These are phyloP conservation scores for Blepharisma japonicum DNA, from an alignment of 73 alveolate species.

Conservation along the genomic window DNA sequence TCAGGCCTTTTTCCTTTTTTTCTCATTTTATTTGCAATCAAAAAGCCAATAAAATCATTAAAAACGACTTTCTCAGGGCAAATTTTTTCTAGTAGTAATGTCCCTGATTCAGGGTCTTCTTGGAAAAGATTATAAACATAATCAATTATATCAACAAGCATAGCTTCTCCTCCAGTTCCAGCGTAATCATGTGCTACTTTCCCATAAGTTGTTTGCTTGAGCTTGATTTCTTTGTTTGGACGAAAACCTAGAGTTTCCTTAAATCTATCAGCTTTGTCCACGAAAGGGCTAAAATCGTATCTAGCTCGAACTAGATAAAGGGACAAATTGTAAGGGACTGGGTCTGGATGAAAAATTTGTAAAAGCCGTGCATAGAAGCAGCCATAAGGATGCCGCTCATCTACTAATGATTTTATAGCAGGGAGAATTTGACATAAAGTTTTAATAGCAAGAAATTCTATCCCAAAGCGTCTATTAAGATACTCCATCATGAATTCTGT, in stretches of 20 bases:
- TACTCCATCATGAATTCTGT: not conserved
- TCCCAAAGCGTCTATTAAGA: conserved; percentile 2
- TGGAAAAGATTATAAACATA: not conserved
- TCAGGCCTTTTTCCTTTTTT: conserved; percentile 28
- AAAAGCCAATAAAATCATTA: conserved; percentile 11
- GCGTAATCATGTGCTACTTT: not conserved
- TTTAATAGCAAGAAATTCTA: not conserved
- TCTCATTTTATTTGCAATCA: conserved; percentile 22
- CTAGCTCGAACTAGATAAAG: not conserved
- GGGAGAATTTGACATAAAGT: not conserved
- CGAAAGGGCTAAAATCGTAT: not conserved
- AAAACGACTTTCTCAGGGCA: not conserved
- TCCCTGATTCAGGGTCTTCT: not conserved
- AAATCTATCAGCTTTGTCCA: no score
- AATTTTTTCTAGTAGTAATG: not conserved
- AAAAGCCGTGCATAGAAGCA: not conserved
- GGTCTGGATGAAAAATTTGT: conserved; percentile 7
- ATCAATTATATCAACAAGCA: conserved; percentile 14
- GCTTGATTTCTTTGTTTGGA: not conserved
- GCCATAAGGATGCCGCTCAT: not conserved
- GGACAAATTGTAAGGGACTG: not conserved
- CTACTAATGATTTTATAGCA: not conserved
- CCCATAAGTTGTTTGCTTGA: not conserved
- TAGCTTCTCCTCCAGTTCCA: conserved; percentile 17
- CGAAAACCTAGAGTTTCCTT: not conserved